These are phyloP conservation scores for Talaromyces sp. DNA, from an alignment of 2,329 filamentous ascomycete species.

Conservation along the genomic window DNA sequence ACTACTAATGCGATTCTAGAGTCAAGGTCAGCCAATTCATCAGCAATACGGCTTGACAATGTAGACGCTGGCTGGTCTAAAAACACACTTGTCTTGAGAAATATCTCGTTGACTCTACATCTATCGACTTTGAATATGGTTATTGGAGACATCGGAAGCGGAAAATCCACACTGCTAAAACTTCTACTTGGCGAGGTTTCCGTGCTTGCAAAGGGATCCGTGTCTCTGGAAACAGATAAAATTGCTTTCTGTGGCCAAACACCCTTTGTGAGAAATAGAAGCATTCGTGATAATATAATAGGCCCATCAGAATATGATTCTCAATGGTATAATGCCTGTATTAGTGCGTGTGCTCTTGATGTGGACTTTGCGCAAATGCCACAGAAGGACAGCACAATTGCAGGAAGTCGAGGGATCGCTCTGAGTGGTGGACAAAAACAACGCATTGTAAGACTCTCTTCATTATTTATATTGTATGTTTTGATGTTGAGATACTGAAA, in stretches of 20 bases:
- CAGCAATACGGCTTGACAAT: conserved; percentile 6
- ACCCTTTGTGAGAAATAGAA: conserved; percentile 29
- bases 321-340: conserved; percentile 28
- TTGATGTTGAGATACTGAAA: neutral
- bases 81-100: conserved; percentile 39
- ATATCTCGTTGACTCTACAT: conserved; percentile 40
- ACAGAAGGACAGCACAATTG: conserved; percentile 42
- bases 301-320: conserved; percentile 25
- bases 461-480: neutral
- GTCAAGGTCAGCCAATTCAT: neutral
- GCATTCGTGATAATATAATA: conserved; percentile 30
- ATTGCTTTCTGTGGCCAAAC: conserved; percentile 40
- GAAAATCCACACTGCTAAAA: conserved; percentile 51
- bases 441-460: conserved; percentile 38
- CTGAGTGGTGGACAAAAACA: conserved; percentile 54
- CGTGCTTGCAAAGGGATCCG: conserved; percentile 30
- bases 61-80: conserved; percentile 9
- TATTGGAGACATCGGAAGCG: conserved; percentile 51
- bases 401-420: conserved; percentile 50
- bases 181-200: conserved; percentile 44
- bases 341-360: conserved; percentile 29
- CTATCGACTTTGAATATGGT: conserved; percentile 47
- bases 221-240: conserved; percentile 28
- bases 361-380: conserved; percentile 41
- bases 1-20: neutral